Evolutionary conservation across 495 filamentous ascomycete genomes (phyloP).

Genomic region (Xylaria flabelliformis): DNA sequence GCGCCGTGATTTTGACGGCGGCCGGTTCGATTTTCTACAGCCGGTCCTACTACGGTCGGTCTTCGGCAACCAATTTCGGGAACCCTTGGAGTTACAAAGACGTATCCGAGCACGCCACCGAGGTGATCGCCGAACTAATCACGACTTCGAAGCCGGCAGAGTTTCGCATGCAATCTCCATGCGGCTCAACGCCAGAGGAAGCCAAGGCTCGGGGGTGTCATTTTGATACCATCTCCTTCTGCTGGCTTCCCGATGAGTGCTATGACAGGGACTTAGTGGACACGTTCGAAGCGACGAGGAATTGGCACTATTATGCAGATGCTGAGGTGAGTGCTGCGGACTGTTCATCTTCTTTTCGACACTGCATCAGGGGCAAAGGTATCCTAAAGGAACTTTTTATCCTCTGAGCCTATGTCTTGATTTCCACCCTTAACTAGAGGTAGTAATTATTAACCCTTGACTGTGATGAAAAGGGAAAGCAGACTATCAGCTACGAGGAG

Average conservation of each 20-base stretch:
- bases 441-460: conserved; percentile 9
- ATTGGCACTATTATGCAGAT: conserved; percentile 30
- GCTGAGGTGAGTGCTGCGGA: neutral
- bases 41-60: neutral
- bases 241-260: conserved; percentile 41
- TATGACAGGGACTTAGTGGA: conserved; percentile 33
- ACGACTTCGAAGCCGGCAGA: neutral
- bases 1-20: conserved; percentile 13
- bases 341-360: neutral
- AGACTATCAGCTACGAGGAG: conserved; percentile 19
- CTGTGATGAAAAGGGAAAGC: conserved; percentile 18
- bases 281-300: conserved; percentile 20
- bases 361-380: neutral
- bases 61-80: neutral
- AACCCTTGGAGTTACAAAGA: neutral
- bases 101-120: conserved; percentile 4
- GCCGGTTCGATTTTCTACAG: neutral
- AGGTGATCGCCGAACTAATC: neutral
- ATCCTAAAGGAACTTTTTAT: neutral
- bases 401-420: too few species aligned
- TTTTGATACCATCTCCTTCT: conserved; percentile 41
- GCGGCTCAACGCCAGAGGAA: conserved; percentile 32
- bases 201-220: conserved; percentile 35
- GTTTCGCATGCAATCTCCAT: conserved; percentile 24
- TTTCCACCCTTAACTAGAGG: neutral